A percentile compares a stretch with the other conserved stretches of the same genome.
Conservation (phyloP, 345 rosid species). For the Lumnitzera littorea region DNA sequence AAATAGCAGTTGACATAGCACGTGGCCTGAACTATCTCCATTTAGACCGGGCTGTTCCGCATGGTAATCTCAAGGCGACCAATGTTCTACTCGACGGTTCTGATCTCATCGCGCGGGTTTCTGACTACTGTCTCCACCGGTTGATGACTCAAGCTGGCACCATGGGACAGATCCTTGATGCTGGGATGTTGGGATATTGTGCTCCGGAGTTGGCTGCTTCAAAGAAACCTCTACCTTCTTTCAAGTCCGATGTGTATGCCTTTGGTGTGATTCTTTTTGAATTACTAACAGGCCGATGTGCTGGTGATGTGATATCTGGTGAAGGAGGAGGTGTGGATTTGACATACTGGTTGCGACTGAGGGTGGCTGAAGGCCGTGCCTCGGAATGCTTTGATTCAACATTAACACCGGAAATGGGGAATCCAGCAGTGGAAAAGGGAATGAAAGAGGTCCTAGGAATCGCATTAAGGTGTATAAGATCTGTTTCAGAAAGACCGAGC, state of each 20-base stretch:
- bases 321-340: slow-evolving; percentile 71
- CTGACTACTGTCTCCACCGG: slow-evolving; percentile 93
- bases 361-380: slow-evolving; percentile 60
- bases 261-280: slow-evolving; percentile 81
- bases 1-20: slow-evolving; percentile 88
- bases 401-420: slow-evolving; percentile 39
- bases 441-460: slow-evolving; percentile 86
- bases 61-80: slow-evolving; percentile 89
- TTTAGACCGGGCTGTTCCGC: slow-evolving; percentile 93
- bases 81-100: slow-evolving; percentile 79
- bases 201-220: slow-evolving; percentile 90
- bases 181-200: slow-evolving; percentile 85
- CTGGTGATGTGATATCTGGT: slow-evolving; percentile 86
- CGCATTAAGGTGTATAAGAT: slow-evolving; percentile 72
- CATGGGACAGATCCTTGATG: slow-evolving; percentile 83
- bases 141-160: slow-evolving; percentile 96
- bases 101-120: slow-evolving; percentile 86
- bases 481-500: slow-evolving; percentile 86
- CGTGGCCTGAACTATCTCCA: slow-evolving; percentile 98
- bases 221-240: slow-evolving; percentile 85
- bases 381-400: slow-evolving; percentile 64
- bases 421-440: slow-evolving; percentile 66
- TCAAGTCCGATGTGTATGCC: slow-evolving; percentile 93
- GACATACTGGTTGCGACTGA: slow-evolving; percentile 74
- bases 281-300: slow-evolving; percentile 81